phyloP scores from a whole-genome alignment of 106 monocot genomes.

The Dactylorhiza incarnata region DNA sequence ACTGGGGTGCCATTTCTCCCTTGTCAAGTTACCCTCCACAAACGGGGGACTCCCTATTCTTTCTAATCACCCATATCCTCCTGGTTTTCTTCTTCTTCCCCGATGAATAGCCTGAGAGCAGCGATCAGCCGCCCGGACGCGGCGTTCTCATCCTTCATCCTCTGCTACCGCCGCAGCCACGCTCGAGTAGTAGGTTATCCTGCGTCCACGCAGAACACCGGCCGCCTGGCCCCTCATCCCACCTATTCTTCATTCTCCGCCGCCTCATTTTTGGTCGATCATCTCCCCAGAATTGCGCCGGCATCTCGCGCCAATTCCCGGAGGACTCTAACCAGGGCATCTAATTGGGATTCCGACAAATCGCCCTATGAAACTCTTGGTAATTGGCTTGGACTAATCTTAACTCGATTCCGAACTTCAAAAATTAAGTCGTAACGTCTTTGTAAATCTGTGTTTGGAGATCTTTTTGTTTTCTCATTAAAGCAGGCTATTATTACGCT shows the following conservation, averaged over 20 bases:
- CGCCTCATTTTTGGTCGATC: constrained; percentile 26
- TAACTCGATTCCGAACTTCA: not conserved
- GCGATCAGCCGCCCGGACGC: constrained; percentile 32
- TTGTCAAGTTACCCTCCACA: not conserved
- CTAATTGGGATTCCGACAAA: constrained; percentile 76
- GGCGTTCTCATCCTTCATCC: constrained; percentile 31
- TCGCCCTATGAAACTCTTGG: constrained; percentile 93
- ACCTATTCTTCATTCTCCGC: constrained; percentile 8
- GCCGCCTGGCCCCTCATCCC: constrained; percentile 7
- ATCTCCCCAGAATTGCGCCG: constrained; percentile 17
- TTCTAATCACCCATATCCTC: too few relatives aligned
- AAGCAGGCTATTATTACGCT: not conserved
- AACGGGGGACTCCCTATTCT: not conserved
- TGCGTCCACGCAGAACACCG: constrained; percentile 16
- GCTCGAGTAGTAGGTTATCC: constrained; percentile 9
- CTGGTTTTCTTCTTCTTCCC: not conserved
- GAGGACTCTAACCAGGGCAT: constrained; percentile 64
- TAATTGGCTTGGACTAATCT: constrained; percentile 13
- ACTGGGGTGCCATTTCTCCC: not conserved
- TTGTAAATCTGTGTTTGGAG: not conserved
- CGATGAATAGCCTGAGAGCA: constrained; percentile 56
- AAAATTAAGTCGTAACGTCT: not conserved
- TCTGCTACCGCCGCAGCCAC: constrained; percentile 23
- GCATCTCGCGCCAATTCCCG: constrained; percentile 24
- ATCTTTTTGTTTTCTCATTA: not conserved